These are phyloP conservation scores for Berberis vulgaris DNA, from an alignment of 164 flowering plant species.

Conservation along the genomic window DNA sequence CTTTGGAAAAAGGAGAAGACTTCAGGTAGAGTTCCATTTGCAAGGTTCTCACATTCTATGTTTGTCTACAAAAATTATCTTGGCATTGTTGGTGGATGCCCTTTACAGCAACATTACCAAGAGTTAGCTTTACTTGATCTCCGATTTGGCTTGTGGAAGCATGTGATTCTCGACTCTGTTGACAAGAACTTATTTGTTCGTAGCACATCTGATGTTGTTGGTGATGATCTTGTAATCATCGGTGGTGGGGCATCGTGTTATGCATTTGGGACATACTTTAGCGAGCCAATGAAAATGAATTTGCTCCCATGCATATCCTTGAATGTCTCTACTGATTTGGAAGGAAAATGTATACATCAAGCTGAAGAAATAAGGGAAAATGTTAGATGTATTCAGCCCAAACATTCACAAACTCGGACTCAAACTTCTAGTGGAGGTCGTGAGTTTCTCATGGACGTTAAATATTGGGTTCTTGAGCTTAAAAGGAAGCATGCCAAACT, in stretches of 20 bases:
- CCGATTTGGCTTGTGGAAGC: conserved; percentile 43
- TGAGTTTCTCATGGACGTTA: conserved; percentile 11
- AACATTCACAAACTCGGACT: conserved; percentile 7
- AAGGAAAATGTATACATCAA: conserved; percentile 7
- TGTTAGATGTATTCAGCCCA: conserved; percentile 8
- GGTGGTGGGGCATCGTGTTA: conserved; percentile 97
- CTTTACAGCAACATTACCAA: conserved; percentile 50
- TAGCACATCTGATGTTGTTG: conserved; percentile 56
- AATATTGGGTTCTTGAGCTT: conserved; percentile 48
- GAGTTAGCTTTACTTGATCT: conserved; percentile 67
- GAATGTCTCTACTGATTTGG: conserved; percentile 8
- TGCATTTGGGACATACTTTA: conserved; percentile 95
- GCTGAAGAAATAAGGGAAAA: conserved; percentile 11
- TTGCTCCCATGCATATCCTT: conserved; percentile 29
- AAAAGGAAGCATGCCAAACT: conserved; percentile 58
- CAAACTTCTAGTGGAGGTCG: conserved; percentile 11
- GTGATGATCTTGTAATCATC: conserved; percentile 60
- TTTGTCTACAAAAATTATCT: conserved; percentile 58
- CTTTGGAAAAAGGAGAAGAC: conserved; percentile 56
- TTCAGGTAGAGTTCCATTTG: conserved; percentile 52
- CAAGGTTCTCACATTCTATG: conserved; percentile 89
- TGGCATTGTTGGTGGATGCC: conserved; percentile 94
- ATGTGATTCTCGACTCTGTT: conserved; percentile 37
- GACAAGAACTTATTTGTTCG: conserved; percentile 66
- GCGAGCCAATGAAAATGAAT: conserved; percentile 57